Conservation (phyloP, 2,329 filamentous ascomycete species). For the Monosporascus sp. region DNA sequence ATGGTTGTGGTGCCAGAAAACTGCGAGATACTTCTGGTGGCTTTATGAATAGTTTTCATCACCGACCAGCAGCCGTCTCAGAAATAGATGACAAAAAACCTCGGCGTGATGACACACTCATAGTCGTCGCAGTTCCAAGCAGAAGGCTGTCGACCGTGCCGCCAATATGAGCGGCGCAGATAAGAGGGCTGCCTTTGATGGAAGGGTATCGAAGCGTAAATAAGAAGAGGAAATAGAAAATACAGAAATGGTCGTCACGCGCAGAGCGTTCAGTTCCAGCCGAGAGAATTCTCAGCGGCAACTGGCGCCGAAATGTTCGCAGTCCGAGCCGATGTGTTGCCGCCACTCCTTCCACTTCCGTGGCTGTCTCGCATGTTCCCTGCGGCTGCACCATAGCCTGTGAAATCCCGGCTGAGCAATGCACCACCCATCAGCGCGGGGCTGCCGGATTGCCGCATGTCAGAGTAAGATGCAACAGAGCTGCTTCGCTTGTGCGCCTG, state of each 20-base stretch:
- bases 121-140: constrained; percentile 24
- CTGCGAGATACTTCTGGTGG: constrained; percentile 13
- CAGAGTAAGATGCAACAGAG: constrained; percentile 58
- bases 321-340: constrained; percentile 49
- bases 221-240: constrained; percentile 22
- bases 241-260: constrained; percentile 27
- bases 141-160: constrained; percentile 15
- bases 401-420: constrained; percentile 51
- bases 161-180: constrained; percentile 6
- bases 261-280: constrained; percentile 69
- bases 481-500: constrained; percentile 70
- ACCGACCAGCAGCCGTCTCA: constrained; percentile 11
- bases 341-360: constrained; percentile 57
- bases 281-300: constrained; percentile 88
- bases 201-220: constrained; percentile 41
- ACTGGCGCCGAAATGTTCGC: constrained; percentile 81
- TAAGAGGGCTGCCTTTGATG: constrained; percentile 25
- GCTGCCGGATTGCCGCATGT: constrained; percentile 51
- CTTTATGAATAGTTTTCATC: constrained; percentile 12
- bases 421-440: constrained; percentile 67
- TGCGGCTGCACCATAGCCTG: constrained; percentile 45
- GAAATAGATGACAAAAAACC: constrained; percentile 28
- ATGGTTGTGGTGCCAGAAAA: constrained; percentile 20
- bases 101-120: constrained; percentile 17
- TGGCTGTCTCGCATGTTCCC: constrained; percentile 49